phyloP scores from a whole-genome alignment of 768 basidiomycete species.

The Mycena polygramma region DNA sequence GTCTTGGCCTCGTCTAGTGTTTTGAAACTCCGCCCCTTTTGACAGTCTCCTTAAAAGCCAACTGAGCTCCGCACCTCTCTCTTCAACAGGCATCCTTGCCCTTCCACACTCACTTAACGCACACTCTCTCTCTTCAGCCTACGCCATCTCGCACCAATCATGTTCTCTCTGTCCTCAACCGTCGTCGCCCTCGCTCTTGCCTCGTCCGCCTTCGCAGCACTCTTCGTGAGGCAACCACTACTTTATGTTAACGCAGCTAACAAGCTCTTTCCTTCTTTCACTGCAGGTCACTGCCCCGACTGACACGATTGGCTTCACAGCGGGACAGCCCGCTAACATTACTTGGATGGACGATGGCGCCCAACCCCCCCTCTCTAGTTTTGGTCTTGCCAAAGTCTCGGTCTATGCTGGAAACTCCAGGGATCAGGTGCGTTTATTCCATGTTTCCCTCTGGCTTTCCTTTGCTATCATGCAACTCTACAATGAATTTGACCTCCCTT shows the following conservation, averaged over 20 bases:
- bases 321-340: constrained; percentile 63
- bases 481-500: constrained; percentile 2
- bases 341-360: constrained; percentile 70
- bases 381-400: constrained; percentile 65
- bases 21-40: constrained; percentile 19
- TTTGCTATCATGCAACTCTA: no score
- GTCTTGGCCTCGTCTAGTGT: no score
- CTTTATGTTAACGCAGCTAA: no score
- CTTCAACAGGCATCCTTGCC: constrained; percentile 39
- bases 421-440: constrained; percentile 65
- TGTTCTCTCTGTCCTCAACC: constrained; percentile 66
- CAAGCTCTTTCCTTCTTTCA: neutral
- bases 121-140: constrained; percentile 46
- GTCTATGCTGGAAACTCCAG: constrained; percentile 74
- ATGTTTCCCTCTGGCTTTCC: neutral
- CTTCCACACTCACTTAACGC: constrained; percentile 54
- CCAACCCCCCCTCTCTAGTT: constrained; percentile 61
- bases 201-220: constrained; percentile 65
- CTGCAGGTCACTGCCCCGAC: constrained; percentile 72
- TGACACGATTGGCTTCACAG: constrained; percentile 58
- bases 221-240: constrained; percentile 61
- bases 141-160: constrained; percentile 43
- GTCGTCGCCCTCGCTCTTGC: constrained; percentile 65
- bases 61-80: constrained; percentile 31
- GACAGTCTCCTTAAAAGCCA: constrained; percentile 31